Evolutionary conservation across 164 flowering plant species (phyloP), one percentile per base, ranked within the genome.

Genomic region (Akebia trifoliata): DNA sequence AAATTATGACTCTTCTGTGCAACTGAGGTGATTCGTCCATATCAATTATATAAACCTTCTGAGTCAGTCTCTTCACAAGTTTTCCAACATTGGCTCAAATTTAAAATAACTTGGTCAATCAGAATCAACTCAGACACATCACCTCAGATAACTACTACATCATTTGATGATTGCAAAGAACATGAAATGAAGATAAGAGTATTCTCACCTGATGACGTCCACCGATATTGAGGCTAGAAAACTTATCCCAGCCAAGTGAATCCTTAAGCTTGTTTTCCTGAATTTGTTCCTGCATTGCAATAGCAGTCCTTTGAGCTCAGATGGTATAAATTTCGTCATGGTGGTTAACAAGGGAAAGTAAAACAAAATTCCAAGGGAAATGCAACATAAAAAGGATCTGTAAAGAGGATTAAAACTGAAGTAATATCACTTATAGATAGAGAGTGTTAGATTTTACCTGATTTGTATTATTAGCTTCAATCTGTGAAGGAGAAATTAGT

Each of bases 391-490:
- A 24, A 39, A 49, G 34, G 37, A 37, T 17, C 15, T 8, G 55
- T 4, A 60, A 39, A 3, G 18, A 11, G 12, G 8, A 40, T 34
- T 30, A 53, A 34, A 61, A 17, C 12, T 38, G 24, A 29, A 52
- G 38, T 46, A 38, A 30, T 22, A 40, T 12, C 42, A 29, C 3
- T 26, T 24, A 36, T 20, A 32, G 25, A 30, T 29, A 35, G 24
- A 45, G 14, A 45, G 38, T 50, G 20, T 47, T 45, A 26, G 47
- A n/a, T 46, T 66, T 71, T 68, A 87, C 94, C 71, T 76, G 77
- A 60, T 52, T 59, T 49, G 55, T 56, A 68, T 70, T 69, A 25
- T 70, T 69, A 25, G 60, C 76, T 66, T 77, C 88, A 63, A 46
- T 31, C 38, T 78, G 76, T 67, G 64, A 55, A 25, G 80, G 70